Base-by-base conservation (phyloP, 305 asterid species). In the Rubia peregrina region DNA sequence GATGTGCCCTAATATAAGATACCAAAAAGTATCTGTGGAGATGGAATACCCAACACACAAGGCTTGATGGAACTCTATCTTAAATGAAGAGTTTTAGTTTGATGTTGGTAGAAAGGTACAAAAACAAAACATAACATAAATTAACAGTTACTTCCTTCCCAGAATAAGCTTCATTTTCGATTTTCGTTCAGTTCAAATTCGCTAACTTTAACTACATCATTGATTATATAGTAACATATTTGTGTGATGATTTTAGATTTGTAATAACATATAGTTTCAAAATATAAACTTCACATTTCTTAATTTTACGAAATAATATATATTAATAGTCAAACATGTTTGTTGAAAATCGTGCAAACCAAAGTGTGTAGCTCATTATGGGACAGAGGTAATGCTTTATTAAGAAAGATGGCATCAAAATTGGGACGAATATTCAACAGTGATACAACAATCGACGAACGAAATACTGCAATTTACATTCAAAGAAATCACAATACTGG, bases 401-500 rank as follows among this genome's bases (percentile, higher is more conserved):
- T 26, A 10, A 36, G 22, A 61, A 36, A 74, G 70, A 59, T 17
- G 62, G 59, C 22, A 30, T 30, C 42, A 2, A 8, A 38, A 17
- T 33, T 12, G 33, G 46, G 38, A 26, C 40, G 48, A 42, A 26
- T 57, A 40, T 16, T 65, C 43, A 44, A 42, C 49, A 30, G 16
- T 67, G 61, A 40, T 61, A 40, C 11, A 69, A 69, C 69, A 9
- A 64, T 43, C 72, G 21, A 43, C 21, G 40, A 63, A 78, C 66
- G 44, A 62, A 7, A 73, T 11, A 74, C 16, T 49, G 67, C 30
- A 68, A 66, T 71, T 44, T 64, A 64, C 68, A 65, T 33, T 61
- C n/a, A 71, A 65, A 74, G 33, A 64, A 56, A 53, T 67, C 65
- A 73, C 21, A 61, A 49, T 51, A 67, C 61, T 48, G 63, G 77